These are phyloP conservation scores for Pseudoneurospora amorphoporcata DNA, from an alignment of 495 filamentous ascomycete species.

Conservation along the genomic window DNA sequence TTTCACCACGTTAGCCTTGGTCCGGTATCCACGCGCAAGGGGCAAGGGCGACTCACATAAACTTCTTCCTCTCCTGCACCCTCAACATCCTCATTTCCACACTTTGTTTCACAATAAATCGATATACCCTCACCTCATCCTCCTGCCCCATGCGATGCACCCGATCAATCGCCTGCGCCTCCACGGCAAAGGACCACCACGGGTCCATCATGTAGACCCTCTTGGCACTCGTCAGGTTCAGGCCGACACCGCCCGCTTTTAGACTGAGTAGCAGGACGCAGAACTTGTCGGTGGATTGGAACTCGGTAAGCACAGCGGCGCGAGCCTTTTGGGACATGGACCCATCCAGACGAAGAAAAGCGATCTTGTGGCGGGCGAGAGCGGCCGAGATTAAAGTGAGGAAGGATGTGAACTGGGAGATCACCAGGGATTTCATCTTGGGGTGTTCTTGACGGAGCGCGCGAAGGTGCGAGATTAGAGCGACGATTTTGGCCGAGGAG, in stretches of 20 bases:
- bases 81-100: slow-evolving; percentile 92
- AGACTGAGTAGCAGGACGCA: slow-evolving; percentile 73
- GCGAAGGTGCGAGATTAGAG: slow-evolving; percentile 65
- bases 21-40: not conserved
- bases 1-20: not conserved
- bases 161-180: slow-evolving; percentile 95
- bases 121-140: slow-evolving; percentile 69
- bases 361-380: slow-evolving; percentile 58
- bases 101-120: slow-evolving; percentile 81
- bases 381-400: slow-evolving; percentile 80
- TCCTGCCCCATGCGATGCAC: slow-evolving; percentile 98
- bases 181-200: slow-evolving; percentile 97
- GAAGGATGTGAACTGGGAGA: slow-evolving; percentile 95
- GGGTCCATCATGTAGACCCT: slow-evolving; percentile 98
- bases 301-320: slow-evolving; percentile 62
- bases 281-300: slow-evolving; percentile 41
- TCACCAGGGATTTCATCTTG: slow-evolving; percentile 80
- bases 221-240: slow-evolving; percentile 83
- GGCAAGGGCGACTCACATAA: slow-evolving; percentile 52
- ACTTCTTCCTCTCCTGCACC: slow-evolving; percentile 93
- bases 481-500: slow-evolving; percentile 79
- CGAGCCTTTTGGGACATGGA: slow-evolving; percentile 79
- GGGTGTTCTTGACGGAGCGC: slow-evolving; percentile 48
- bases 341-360: slow-evolving; percentile 80
- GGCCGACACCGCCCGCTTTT: slow-evolving; percentile 82